Evolutionary conservation across 495 filamentous ascomycete species (phyloP).

Genomic region (Aspergillus affinis): DNA sequence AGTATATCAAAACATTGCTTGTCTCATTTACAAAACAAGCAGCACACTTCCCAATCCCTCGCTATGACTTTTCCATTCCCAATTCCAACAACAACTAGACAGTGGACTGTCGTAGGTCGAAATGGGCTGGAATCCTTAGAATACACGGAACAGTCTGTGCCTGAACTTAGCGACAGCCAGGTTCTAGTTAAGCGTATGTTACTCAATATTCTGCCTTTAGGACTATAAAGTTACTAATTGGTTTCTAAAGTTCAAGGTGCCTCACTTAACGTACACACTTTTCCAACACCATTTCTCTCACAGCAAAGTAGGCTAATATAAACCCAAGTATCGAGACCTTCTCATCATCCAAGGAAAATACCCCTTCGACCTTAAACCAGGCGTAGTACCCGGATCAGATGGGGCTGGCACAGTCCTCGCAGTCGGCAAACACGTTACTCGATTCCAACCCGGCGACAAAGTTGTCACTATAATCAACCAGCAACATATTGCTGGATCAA

Average conservation of each 20-base stretch:
- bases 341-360: constrained; percentile 8
- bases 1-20: too few species aligned
- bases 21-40: too few species aligned
- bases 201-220: background rate
- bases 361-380: constrained; percentile 9
- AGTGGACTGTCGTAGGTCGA: constrained; percentile 22
- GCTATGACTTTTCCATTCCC: too few species aligned
- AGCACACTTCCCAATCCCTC: too few species aligned
- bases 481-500: constrained; percentile 51
- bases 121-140: background rate
- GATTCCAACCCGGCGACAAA: constrained; percentile 58
- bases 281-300: background rate
- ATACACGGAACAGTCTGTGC: background rate
- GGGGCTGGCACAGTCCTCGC: constrained; percentile 43
- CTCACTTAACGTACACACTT: background rate
- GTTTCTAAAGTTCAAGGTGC: background rate
- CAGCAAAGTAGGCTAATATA: background rate
- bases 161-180: background rate
- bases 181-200: background rate
- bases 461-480: constrained; percentile 67
- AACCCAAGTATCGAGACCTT: background rate
- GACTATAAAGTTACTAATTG: background rate
- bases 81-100: constrained; percentile 22
- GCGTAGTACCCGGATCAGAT: constrained; percentile 28
- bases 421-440: constrained; percentile 50